These are phyloP conservation scores for Gaeumannomyces tritici DNA, from an alignment of 2,329 filamentous ascomycete genomes.

Conservation along the genomic window DNA sequence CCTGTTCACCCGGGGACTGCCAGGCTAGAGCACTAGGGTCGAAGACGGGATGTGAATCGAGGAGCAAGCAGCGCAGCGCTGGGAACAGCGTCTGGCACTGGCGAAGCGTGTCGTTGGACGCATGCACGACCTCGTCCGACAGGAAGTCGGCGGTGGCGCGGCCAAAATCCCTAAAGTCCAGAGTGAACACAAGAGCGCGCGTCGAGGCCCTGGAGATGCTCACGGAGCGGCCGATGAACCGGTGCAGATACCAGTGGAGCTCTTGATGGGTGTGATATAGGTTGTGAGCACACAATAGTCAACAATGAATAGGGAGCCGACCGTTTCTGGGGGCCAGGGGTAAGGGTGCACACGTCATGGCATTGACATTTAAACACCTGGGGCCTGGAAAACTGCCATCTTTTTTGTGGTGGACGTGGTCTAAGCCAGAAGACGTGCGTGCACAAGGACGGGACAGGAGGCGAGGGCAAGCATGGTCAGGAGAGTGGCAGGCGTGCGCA, in stretches of 20 bases:
- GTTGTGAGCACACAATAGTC: background rate
- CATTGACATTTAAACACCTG: too few relatives aligned
- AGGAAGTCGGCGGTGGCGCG: constrained; percentile 29
- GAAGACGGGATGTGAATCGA: constrained; percentile 36
- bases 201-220: constrained; percentile 25
- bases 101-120: constrained; percentile 29
- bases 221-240: constrained; percentile 31
- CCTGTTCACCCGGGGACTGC: background rate
- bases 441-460: background rate
- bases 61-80: constrained; percentile 32
- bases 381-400: too few relatives aligned
- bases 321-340: background rate
- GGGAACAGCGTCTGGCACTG: constrained; percentile 30
- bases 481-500: background rate
- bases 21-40: constrained; percentile 26
- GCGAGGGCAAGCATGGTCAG: background rate
- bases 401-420: too few relatives aligned
- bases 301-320: background rate
- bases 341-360: too few relatives aligned
- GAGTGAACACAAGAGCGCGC: constrained; percentile 26
- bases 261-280: constrained; percentile 22
- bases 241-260: constrained; percentile 33
- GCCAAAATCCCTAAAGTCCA: constrained; percentile 38
- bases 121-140: constrained; percentile 25
- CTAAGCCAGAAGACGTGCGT: background rate